Evolutionary conservation across 2,329 filamentous ascomycete genomes (phyloP).

Genomic region (Alternaria brassicae): DNA sequence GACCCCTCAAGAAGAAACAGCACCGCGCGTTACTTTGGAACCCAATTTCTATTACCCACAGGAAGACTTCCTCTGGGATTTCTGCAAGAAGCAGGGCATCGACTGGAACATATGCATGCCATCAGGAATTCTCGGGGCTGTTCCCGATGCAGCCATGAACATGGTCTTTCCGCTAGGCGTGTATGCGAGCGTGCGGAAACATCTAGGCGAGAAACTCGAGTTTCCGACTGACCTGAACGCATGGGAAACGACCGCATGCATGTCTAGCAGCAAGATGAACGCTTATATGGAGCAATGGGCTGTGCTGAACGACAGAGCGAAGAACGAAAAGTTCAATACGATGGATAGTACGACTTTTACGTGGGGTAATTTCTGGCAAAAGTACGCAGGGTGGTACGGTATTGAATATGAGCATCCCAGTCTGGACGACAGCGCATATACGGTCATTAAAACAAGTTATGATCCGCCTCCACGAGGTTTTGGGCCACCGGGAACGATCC

Average conservation of each 20-base stretch:
- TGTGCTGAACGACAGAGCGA: conserved; percentile 51
- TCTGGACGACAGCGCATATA: conserved; percentile 18
- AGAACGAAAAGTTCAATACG: conserved; percentile 60
- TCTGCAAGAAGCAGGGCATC: conserved; percentile 49
- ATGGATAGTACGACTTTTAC: conserved; percentile 56
- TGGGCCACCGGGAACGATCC: conserved; percentile 52
- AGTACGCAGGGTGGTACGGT: conserved; percentile 56
- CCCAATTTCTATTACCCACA: conserved; percentile 65
- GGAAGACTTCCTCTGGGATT: conserved; percentile 58
- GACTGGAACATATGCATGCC: conserved; percentile 59
- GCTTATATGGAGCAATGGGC: conserved; percentile 62
- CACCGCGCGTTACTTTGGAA: conserved; percentile 53
- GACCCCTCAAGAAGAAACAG: conserved; percentile 56
- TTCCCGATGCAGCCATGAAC: conserved; percentile 61
- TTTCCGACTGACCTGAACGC: conserved; percentile 55
- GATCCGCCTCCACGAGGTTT: conserved; percentile 49
- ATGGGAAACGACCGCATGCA: conserved; percentile 55
- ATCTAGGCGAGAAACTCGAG: conserved; percentile 51
- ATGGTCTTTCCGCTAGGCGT: conserved; percentile 57
- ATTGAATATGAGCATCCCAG: conserved; percentile 48
- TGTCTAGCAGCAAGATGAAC: conserved; percentile 57
- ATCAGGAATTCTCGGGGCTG: conserved; percentile 58
- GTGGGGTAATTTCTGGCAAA: conserved; percentile 59
- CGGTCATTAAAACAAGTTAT: conserved; percentile 28
- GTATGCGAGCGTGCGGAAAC: conserved; percentile 58